phyloP scores from a whole-genome alignment of 495 filamentous ascomycete species.

The Tirmania nivea region DNA sequence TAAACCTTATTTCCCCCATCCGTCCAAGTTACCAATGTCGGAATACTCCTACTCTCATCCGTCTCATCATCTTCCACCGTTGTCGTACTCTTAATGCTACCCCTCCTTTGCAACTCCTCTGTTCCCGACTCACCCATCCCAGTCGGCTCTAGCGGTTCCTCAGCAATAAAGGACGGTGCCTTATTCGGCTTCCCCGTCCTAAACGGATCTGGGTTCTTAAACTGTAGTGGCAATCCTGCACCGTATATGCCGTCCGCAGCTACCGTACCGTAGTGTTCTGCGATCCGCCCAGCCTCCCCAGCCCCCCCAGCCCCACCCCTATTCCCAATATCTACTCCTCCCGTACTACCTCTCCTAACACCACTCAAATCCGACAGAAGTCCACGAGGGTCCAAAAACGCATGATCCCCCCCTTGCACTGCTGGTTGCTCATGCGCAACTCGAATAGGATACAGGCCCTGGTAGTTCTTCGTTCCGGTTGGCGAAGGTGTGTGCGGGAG shows the following conservation, averaged over 20 bases:
- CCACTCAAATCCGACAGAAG: neutral
- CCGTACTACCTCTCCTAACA: neutral
- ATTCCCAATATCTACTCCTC: neutral
- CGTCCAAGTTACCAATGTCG: conserved; percentile 65
- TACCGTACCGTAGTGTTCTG: neutral
- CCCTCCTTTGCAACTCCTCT: conserved; percentile 3
- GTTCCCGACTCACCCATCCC: neutral
- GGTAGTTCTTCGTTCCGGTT: neutral
- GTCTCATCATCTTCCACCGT: conserved; percentile 66
- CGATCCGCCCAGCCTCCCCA: neutral
- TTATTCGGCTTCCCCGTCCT: neutral
- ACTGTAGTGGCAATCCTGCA: neutral
- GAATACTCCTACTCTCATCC: conserved; percentile 44
- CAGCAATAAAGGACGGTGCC: neutral
- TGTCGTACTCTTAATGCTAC: conserved; percentile 36
- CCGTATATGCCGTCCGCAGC: neutral
- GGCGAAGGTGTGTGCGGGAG: neutral
- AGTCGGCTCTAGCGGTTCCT: neutral
- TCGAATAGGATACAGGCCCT: neutral
- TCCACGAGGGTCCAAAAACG: neutral
- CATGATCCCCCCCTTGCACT: neutral
- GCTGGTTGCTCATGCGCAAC: neutral
- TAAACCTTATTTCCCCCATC: conserved; percentile 57
- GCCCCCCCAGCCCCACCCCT: neutral
- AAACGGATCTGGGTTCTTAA: neutral